phyloP scores from a whole-genome alignment of 1,284 basidiomycete species.

The Calocybe gambosa region DNA sequence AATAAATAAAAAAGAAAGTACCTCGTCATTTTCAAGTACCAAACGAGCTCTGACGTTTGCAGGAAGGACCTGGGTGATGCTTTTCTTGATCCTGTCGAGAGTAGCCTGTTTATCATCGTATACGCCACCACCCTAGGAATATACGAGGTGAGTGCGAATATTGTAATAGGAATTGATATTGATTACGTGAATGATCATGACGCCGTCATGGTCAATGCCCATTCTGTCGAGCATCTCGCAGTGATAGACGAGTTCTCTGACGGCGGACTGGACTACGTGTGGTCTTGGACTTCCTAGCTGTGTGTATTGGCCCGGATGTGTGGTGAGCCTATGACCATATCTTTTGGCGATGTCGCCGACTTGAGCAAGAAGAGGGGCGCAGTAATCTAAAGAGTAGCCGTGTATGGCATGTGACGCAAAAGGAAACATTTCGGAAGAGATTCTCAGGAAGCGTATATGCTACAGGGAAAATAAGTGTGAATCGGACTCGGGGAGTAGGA shows the following conservation, averaged over 20 bases:
- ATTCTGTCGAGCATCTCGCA: constrained; percentile 82
- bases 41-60: constrained; percentile 64
- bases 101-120: constrained; percentile 77
- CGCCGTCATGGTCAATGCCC: constrained; percentile 69
- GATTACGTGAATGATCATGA: constrained; percentile 75
- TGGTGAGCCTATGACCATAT: constrained; percentile 78
- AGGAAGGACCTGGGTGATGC: constrained; percentile 55
- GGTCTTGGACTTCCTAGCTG: constrained; percentile 77
- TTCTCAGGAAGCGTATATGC: constrained; percentile 73
- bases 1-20: constrained; percentile 20
- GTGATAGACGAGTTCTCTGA: constrained; percentile 81
- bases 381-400: constrained; percentile 76
- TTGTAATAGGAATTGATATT: neutral
- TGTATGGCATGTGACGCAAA: constrained; percentile 79
- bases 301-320: constrained; percentile 85
- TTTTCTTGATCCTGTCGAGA: constrained; percentile 67
- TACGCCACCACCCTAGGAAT: constrained; percentile 59
- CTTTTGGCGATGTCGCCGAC: constrained; percentile 72
- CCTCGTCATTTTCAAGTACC: constrained; percentile 91
- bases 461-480: constrained; percentile 14
- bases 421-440: constrained; percentile 90
- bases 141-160: neutral
- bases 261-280: constrained; percentile 66
- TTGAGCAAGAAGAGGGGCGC: constrained; percentile 41
- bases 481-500: constrained; percentile 1